Base-by-base conservation (phyloP, 2,329 filamentous ascomycete genomes). In the Laburnicola sp. region DNA sequence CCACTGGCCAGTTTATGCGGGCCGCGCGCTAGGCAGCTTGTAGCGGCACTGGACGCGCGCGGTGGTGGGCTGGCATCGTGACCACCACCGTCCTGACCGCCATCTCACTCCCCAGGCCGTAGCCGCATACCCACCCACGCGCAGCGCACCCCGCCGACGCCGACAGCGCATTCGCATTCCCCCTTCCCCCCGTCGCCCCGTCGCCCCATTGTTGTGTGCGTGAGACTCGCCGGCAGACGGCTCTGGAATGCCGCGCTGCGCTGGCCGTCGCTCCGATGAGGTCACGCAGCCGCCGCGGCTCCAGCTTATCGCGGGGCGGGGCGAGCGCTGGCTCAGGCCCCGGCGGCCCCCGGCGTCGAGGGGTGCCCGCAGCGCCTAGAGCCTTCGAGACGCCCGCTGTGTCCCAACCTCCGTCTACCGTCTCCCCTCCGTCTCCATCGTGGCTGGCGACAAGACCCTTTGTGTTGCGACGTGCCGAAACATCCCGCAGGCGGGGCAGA, bases 1-100 rank as follows among this genome's bases (percentile, higher is more conserved):
- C 16, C 16, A 16, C 16, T 16, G 16, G 16, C 16, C 16, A 16
- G 36, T 42, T 47, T 27, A 51, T 48, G 48, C 44, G 35, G 23
- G 44, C 44, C 44, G 31, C 42, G 42, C 37, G 41, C 26, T 51
- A 40, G 40, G 44, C 43, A 41, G 32, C 10, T 34, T 27, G 31
- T 45, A 41, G 52, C 32, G 45, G 41, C 30, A 43, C 27, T 42
- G 7, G 46, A 43, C 27, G 42, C 28, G 51, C 42, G 30, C 23
- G 51, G 10, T 36, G 23, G 39, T 11, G 25, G 47, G 27, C 45
- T 41, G 43, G 32, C 48, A 49, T 51, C 51, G 51, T 57, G 55
- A 54, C 51, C 51, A 31, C 42, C 45, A 48, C 38, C 36, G 43
- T 26, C 34, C 39, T 53, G 53, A 56, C 53, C 53, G 53, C 53